Evolutionary conservation across 495 filamentous ascomycete species (phyloP), one percentile per base, ranked within the genome.

Genomic region (Clohesyomyces aquaticus): DNA sequence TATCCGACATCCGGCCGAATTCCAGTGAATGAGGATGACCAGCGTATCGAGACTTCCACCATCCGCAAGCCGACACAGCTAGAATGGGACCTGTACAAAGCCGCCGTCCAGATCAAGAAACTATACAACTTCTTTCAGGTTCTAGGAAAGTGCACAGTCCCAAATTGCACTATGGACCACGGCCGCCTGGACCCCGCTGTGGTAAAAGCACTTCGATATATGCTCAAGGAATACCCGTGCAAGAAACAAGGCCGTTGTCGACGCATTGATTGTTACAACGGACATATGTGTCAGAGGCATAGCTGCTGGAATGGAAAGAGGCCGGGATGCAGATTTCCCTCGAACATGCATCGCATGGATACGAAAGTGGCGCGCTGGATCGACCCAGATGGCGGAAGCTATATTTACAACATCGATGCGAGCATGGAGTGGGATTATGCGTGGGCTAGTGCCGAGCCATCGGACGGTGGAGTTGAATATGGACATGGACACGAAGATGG

Each of bases 201-300:
- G 14, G 6, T 38, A 6, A 6, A 38, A 14, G 32, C 32, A 14
- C 32, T 38, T 14, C 32, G 14, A 14, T 38, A 38, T 38, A 6
- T 38, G 32, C 6, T 38, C 32, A 18, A 47, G 16, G 43, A 18
- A 47, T 47, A 47, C n/a, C 43, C 43, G n/a, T 47, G 43, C 21
- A 47, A 18, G 43, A 47, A 47, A 18, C 8, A 47, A 47, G 32
- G 32, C 14, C 32, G 32, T 6, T 38, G 32, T 38, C 32, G 32
- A 6, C 32, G 32, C 6, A 6, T 38, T 38, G 32, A 38, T 38
- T 38, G 32, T 14, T 38, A 38, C 14, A 38, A 38, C 32, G 32
- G 32, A 6, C 32, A 38, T 38, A 38, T 38, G 14, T 38, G 32
- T 14, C 32, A 38, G 32, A 38, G 14, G 32, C 6, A 38, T 38